Percentiles rank a stretch among this genome's conserved stretches.
phyloP scores from a whole-genome alignment of 106 monocot genomes.

The Dendrobium officinale region DNA sequence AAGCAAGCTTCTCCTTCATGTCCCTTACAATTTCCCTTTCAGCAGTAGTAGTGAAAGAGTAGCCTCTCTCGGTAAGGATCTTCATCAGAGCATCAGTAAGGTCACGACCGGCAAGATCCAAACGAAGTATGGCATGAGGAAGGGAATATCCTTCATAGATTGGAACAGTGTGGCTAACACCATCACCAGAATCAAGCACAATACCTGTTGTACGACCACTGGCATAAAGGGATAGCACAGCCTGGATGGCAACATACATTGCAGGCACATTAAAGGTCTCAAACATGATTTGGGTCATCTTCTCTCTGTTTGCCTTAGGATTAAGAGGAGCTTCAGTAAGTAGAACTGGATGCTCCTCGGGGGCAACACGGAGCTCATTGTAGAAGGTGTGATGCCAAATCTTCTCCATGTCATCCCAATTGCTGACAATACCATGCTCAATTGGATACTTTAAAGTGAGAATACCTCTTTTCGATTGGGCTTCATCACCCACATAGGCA shows the following conservation, averaged over 20 bases:
- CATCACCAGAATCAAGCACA: slow-evolving; percentile 28
- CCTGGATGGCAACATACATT: slow-evolving; percentile 18
- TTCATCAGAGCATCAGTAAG: slow-evolving; percentile 26
- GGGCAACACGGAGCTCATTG: slow-evolving; percentile 18
- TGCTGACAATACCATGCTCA: slow-evolving; percentile 19
- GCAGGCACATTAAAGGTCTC: slow-evolving; percentile 17
- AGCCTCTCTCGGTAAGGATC: slow-evolving; percentile 25
- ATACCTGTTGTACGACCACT: slow-evolving; percentile 19
- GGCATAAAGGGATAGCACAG: slow-evolving; percentile 15
- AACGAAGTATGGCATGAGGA: slow-evolving; percentile 21
- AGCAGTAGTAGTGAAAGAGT: slow-evolving; percentile 22
- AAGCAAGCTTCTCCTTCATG: slow-evolving; percentile 29
- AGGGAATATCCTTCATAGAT: slow-evolving; percentile 27
- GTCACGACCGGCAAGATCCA: slow-evolving; percentile 22
- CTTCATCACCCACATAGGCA: slow-evolving; percentile 20
- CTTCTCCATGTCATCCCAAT: slow-evolving; percentile 24
- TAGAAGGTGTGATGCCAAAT: slow-evolving; percentile 23
- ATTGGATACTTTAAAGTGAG: slow-evolving; percentile 19
- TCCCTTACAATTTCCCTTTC: slow-evolving; percentile 27
- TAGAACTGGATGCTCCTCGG: slow-evolving; percentile 13
- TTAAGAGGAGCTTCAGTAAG: slow-evolving; percentile 17
- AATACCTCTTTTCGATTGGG: slow-evolving; percentile 20
- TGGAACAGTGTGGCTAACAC: slow-evolving; percentile 26
- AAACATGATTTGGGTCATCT: slow-evolving; percentile 22
- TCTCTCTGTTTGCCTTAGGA: slow-evolving; percentile 18